A percentile compares a stretch with the other conserved stretches of the same genome.
phyloP scores from a whole-genome alignment of 108 stramenopile genomes.

The Fragilariopsis cylindrus region DNA sequence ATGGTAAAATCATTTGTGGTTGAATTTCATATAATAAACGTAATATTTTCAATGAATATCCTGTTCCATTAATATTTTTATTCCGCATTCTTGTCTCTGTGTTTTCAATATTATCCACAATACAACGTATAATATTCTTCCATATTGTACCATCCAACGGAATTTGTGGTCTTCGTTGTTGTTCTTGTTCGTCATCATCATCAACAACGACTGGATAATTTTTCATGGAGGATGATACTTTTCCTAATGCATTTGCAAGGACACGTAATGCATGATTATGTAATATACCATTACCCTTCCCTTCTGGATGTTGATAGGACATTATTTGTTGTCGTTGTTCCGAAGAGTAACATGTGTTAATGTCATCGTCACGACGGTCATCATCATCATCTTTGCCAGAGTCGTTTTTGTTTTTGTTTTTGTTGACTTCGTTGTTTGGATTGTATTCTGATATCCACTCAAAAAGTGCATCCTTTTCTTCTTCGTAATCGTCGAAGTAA shows the following conservation, averaged over 20 bases:
- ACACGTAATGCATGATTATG: slow-evolving; percentile 20
- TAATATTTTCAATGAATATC: slow-evolving; percentile 21
- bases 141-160: slow-evolving; percentile 20
- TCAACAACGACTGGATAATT: neutral
- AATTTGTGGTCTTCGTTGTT: neutral
- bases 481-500: neutral
- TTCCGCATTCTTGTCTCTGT: neutral
- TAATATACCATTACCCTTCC: neutral
- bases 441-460: slow-evolving; percentile 10
- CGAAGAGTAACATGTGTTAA: neutral
- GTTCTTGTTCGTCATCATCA: neutral
- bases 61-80: slow-evolving; percentile 13
- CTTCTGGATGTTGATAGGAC: neutral
- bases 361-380: slow-evolving; percentile 4
- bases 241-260: slow-evolving; percentile 15
- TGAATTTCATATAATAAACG: slow-evolving; percentile 22
- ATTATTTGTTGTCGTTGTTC: neutral
- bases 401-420: neutral
- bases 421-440: neutral
- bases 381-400: neutral
- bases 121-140: slow-evolving; percentile 10
- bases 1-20: slow-evolving; percentile 16
- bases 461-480: slow-evolving; percentile 6
- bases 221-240: neutral
- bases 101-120: slow-evolving; percentile 26